Percentiles rank a stretch among this genome's conserved stretches.
These are phyloP conservation scores for Dioscorea cayenensis DNA, from an alignment of 116 monocot species.

Conservation along the genomic window DNA sequence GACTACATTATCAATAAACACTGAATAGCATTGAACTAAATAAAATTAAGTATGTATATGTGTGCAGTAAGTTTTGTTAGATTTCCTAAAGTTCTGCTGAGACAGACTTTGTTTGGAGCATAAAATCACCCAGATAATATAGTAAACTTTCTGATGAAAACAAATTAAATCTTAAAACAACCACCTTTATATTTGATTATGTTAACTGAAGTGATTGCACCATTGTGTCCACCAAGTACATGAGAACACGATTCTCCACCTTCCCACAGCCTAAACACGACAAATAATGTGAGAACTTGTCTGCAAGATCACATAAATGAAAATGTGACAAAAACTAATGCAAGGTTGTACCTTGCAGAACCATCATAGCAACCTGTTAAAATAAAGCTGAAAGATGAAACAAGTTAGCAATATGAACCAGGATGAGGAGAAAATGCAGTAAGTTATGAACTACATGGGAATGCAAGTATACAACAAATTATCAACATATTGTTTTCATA, in stretches of 20 bases:
- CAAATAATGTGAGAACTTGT: background rate
- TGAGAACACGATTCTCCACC: slow-evolving; percentile 60
- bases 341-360: slow-evolving; percentile 48
- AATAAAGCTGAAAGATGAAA: slow-evolving; percentile 53
- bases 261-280: slow-evolving; percentile 68
- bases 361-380: slow-evolving; percentile 87
- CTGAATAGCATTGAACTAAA: background rate
- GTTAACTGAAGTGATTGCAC: slow-evolving; percentile 61
- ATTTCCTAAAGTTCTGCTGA: no score
- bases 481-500: no score
- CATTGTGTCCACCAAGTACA: slow-evolving; percentile 72
- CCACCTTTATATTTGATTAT: slow-evolving; percentile 60
- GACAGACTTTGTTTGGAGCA: background rate
- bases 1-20: background rate
- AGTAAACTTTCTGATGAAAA: background rate
- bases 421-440: background rate
- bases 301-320: background rate
- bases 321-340: background rate
- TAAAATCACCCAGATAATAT: background rate
- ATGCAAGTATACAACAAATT: no score
- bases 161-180: background rate
- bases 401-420: background rate
- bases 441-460: background rate
- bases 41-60: background rate
- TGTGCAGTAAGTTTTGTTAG: background rate